These are phyloP conservation scores for Sutorius eximius DNA, from an alignment of 1,284 basidiomycete species.

Conservation along the genomic window DNA sequence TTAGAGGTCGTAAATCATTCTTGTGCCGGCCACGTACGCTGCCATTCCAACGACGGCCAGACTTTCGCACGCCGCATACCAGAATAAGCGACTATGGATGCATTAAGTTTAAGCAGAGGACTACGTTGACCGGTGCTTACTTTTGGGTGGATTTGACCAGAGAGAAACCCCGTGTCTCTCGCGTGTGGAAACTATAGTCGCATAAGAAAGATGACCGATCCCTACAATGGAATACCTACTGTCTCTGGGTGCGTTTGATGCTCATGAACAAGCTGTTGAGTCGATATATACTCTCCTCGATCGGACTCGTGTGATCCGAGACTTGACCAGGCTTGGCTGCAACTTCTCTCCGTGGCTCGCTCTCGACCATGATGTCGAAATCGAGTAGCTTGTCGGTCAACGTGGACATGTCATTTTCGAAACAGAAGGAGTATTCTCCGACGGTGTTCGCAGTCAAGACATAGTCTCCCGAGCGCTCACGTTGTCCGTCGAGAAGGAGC, in stretches of 20 bases:
- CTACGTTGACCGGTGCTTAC: conserved; percentile 39
- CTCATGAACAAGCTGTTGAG: conserved; percentile 82
- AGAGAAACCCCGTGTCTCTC: conserved; percentile 80
- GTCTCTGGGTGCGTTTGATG: conserved; percentile 90
- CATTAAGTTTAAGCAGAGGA: conserved; percentile 28
- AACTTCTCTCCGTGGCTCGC: conserved; percentile 83
- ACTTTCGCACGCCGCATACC: conserved; percentile 84
- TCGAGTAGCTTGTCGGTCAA: conserved; percentile 90
- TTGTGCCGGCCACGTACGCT: conserved; percentile 49
- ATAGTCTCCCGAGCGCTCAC: conserved; percentile 94
- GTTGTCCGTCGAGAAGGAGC: conserved; percentile 80
- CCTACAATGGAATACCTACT: conserved; percentile 50
- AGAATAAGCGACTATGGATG: conserved; percentile 73
- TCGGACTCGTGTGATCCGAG: conserved; percentile 83
- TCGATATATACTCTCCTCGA: conserved; percentile 93
- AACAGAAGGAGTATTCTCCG: conserved; percentile 98
- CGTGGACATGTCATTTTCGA: conserved; percentile 94
- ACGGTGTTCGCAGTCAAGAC: conserved; percentile 92
- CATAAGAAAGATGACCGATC: conserved; percentile 8
- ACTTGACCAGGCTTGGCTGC: conserved; percentile 83
- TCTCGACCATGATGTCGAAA: conserved; percentile 98
- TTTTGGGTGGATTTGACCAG: conserved; percentile 77
- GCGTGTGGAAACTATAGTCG: conserved; percentile 68
- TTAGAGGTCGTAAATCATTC: neutral
- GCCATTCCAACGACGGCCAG: conserved; percentile 81